These are phyloP conservation scores for Colletotrichum sp. DNA, from an alignment of 2,329 filamentous ascomycete species.

Conservation along the genomic window DNA sequence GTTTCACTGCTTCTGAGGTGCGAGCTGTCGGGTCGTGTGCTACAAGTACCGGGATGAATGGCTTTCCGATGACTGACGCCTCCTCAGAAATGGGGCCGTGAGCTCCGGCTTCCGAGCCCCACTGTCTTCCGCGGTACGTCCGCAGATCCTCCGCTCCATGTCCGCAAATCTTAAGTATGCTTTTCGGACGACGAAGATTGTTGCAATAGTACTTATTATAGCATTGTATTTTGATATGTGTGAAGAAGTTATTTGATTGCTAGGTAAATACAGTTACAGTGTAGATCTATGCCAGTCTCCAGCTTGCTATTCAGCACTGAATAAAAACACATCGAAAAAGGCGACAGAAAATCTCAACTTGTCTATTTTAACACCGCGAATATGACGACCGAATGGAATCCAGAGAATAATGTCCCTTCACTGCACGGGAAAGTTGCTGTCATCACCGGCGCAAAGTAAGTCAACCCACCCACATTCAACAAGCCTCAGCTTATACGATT, in stretches of 20 bases:
- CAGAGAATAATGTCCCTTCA: constrained; percentile 13
- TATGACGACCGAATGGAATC: not conserved
- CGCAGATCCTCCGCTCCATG: not conserved
- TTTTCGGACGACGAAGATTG: not conserved
- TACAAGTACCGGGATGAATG: not conserved
- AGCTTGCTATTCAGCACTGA: rapidly evolving
- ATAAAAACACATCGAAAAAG: rapidly evolving
- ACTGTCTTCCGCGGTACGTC: not conserved
- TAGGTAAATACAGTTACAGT: too few relatives aligned
- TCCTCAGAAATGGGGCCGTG: not conserved
- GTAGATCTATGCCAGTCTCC: not conserved
- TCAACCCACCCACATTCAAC: not conserved
- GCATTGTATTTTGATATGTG: not conserved
- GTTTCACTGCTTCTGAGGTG: not conserved
- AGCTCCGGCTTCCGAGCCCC: not conserved
- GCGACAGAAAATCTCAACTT: rapidly evolving
- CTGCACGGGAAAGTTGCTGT: constrained; percentile 26
- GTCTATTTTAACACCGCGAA: rapidly evolving
- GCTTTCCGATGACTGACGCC: not conserved
- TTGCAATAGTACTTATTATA: not conserved
- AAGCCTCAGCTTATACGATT: not conserved
- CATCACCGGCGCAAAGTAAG: constrained; percentile 30
- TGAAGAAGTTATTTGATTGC: too few relatives aligned
- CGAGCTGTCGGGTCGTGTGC: not conserved
- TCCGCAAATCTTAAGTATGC: not conserved